Conservation (phyloP, 257 asterid species). For the Hygrophila difformis region DNA sequence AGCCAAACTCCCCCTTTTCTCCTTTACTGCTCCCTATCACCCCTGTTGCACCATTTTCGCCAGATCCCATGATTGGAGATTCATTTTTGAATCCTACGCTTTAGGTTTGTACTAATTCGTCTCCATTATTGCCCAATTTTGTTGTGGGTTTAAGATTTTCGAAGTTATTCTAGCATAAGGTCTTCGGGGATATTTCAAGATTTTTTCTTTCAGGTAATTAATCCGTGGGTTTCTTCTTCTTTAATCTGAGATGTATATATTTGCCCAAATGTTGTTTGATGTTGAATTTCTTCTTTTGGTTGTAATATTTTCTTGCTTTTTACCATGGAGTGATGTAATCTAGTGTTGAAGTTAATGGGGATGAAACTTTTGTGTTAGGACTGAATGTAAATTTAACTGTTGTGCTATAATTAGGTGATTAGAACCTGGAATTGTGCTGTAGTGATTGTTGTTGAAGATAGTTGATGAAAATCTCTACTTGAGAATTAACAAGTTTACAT, state of each 20-base stretch:
- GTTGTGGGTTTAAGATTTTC: conserved; percentile 7
- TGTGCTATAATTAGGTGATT: conserved; percentile 11
- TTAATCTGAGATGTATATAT: too few relatives aligned
- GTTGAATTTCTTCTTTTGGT: too few relatives aligned
- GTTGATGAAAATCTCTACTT: conserved; percentile 7
- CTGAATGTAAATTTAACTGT: conserved; percentile 15
- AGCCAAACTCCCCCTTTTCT: too few relatives aligned
- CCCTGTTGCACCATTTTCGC: too few relatives aligned
- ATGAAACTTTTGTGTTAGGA: background rate
- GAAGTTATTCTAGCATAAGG: background rate
- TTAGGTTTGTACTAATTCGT: conserved; percentile 7
- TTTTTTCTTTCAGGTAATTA: background rate
- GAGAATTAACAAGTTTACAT: conserved; percentile 12
- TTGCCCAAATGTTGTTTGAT: too few relatives aligned
- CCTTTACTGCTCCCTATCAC: too few relatives aligned
- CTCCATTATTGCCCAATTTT: conserved; percentile 16
- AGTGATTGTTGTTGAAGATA: conserved; percentile 5
- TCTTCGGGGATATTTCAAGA: too few relatives aligned
- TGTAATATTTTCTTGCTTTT: too few relatives aligned
- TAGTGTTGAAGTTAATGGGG: too few relatives aligned
- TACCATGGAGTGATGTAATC: too few relatives aligned
- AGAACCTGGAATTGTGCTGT: conserved; percentile 10
- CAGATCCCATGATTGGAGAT: conserved; percentile 25
- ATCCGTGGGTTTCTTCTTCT: too few relatives aligned
- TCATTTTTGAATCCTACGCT: conserved; percentile 24